Conservation (phyloP, 371 early-diverging fungal species). For the Phascolomyces articulosus region DNA sequence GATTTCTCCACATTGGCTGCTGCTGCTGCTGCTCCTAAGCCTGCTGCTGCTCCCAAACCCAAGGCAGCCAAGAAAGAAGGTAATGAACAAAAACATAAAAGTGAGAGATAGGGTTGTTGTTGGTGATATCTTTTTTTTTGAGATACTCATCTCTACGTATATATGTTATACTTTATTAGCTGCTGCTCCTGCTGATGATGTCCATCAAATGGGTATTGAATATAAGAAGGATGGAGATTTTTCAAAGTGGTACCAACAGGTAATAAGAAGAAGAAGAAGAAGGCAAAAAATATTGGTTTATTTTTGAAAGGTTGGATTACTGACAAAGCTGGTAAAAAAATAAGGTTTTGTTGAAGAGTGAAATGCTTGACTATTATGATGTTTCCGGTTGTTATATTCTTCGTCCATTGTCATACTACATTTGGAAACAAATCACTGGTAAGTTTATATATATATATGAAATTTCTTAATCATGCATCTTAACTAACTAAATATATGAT, state of each 20-base stretch:
- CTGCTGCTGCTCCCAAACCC: slow-evolving; percentile 31
- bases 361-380: slow-evolving; percentile 99
- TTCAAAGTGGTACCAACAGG: slow-evolving; percentile 94
- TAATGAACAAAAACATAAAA: slow-evolving; percentile 12
- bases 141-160: no score
- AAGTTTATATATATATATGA: slow-evolving; percentile 19
- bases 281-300: no score
- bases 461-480: neutral
- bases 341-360: slow-evolving; percentile 88
- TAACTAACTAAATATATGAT: neutral
- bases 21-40: slow-evolving; percentile 38
- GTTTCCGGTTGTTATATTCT: slow-evolving; percentile 99
- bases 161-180: no score
- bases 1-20: slow-evolving; percentile 53
- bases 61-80: slow-evolving; percentile 37
- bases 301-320: neutral
- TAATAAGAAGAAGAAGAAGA: slow-evolving; percentile 26
- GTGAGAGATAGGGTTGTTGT: neutral
- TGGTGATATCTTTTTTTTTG: no score
- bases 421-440: slow-evolving; percentile 98
- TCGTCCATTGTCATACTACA: slow-evolving; percentile 96
- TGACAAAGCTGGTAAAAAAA: neutral
- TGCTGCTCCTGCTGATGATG: slow-evolving; percentile 45
- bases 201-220: slow-evolving; percentile 89
- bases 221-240: slow-evolving; percentile 94